Conservation (phyloP, 2,329 filamentous ascomycete species). For the Apiospora saccharicola region DNA sequence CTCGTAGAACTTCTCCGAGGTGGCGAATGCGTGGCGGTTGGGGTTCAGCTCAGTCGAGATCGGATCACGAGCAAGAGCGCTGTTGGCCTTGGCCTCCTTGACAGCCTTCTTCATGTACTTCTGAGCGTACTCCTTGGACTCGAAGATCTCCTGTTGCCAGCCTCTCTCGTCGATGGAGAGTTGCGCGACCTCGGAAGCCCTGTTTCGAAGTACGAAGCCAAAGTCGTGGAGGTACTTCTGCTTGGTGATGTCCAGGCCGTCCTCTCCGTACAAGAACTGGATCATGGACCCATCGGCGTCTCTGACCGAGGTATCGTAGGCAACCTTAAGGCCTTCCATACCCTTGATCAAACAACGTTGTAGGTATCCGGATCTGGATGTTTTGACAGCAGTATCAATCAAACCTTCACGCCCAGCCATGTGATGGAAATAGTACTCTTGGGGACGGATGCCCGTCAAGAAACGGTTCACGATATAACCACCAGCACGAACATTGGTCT, state of each 20-base stretch:
- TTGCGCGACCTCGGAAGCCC: constrained; percentile 79
- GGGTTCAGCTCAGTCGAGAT: constrained; percentile 77
- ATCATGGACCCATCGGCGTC: constrained; percentile 93
- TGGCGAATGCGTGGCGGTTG: constrained; percentile 80
- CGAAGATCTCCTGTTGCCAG: constrained; percentile 50
- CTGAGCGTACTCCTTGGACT: constrained; percentile 67
- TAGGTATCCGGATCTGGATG: constrained; percentile 93
- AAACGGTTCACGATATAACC: constrained; percentile 96
- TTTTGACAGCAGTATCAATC: constrained; percentile 99
- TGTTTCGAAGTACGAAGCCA: constrained; percentile 87
- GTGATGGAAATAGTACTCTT: constrained; percentile 99
- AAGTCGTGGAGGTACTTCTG: constrained; percentile 92
- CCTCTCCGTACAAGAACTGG: constrained; percentile 96
- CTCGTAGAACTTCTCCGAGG: constrained; percentile 84
- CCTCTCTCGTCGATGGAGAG: constrained; percentile 69
- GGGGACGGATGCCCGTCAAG: constrained; percentile 94
- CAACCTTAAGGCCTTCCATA: constrained; percentile 91
- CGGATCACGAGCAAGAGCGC: constrained; percentile 73
- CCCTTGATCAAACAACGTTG: constrained; percentile 98
- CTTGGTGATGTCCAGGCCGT: constrained; percentile 93
- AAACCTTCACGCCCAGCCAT: constrained; percentile 99
- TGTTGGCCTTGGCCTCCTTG: constrained; percentile 70
- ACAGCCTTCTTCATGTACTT: constrained; percentile 84
- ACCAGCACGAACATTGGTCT: constrained; percentile 86
- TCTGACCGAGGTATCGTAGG: constrained; percentile 93